Evolutionary conservation across 495 filamentous ascomycete species (phyloP), one percentile per base, ranked within the genome.

Genomic region (Friedmanniomyces simplex): DNA sequence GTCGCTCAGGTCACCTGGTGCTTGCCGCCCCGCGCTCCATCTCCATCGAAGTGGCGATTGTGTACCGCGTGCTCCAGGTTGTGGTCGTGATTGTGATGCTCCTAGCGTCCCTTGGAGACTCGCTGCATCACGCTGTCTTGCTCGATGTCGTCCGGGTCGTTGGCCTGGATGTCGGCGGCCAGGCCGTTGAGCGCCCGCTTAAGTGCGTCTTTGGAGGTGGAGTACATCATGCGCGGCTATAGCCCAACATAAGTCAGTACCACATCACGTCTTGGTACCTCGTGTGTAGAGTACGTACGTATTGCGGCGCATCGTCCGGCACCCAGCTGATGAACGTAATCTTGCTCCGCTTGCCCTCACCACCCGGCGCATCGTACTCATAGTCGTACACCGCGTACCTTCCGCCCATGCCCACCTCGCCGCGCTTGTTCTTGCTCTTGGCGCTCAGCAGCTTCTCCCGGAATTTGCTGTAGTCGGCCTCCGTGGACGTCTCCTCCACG

Each of bases 271-370:
- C 14, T 52, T 47, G 4, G 22, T 47, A 18, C 37, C 4, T 25
- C 22, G 45, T n/a, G 46, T 21, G 16, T 37, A 8, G 8, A 37
- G 36, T 20, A 80, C 85, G 72, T 75, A 96, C 91, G 74, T 84
- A 81, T 69, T 89, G 82, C 59, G 82, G 76, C 59, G 89, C 84
- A 68, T 90, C 82, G 77, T 86, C 83, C 48, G 93, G 91, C 56
- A 86, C 87, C 91, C 91, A 98, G 58, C 85, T 79, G 68, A 96
- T 87, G 77, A 97, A 95, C 63, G 87, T 84, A 66, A 98, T 93
- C 82, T 98, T 98, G 81, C 80, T 91, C 73, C 91, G 80, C 68
- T 78, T 83, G 67, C 93, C 91, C 75, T 96, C 91, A 58, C 86
- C 87, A 52, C 72, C 76, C 54, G 79, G 78, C 55, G 91, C 76